Evolutionary conservation across 1,284 basidiomycete genomes (phyloP).

Genomic region (Moesziomyces sp.): DNA sequence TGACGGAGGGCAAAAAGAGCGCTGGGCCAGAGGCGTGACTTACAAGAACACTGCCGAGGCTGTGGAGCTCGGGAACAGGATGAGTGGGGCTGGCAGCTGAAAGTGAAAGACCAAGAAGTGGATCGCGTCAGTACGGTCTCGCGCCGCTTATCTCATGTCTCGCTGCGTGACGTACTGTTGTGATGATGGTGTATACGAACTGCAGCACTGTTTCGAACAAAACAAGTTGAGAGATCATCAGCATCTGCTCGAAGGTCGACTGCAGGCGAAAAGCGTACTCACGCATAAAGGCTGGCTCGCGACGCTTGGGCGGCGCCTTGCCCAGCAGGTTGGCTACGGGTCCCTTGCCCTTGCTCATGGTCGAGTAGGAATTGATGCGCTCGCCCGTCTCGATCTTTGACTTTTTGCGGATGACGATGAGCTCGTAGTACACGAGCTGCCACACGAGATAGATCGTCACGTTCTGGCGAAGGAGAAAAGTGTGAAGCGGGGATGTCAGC

Average conservation of each 20-base stretch:
- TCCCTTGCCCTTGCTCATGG: slow-evolving; percentile 56
- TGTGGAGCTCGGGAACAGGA: slow-evolving; percentile 80
- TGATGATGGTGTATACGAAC: slow-evolving; percentile 83
- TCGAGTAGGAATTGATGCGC: slow-evolving; percentile 55
- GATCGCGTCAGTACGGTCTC: too few species aligned
- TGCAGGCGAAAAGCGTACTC: neutral
- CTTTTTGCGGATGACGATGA: slow-evolving; percentile 44
- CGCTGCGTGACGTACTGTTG: slow-evolving; percentile 71
- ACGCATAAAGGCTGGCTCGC: slow-evolving; percentile 54
- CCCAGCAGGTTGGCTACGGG: slow-evolving; percentile 55
- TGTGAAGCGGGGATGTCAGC: neutral
- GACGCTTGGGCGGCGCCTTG: slow-evolving; percentile 39
- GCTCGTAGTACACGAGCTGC: slow-evolving; percentile 76
- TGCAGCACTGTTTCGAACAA: slow-evolving; percentile 23
- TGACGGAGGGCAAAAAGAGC: too few species aligned
- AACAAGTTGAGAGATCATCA: neutral
- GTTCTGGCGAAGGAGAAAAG: slow-evolving; percentile 70
- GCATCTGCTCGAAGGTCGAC: neutral
- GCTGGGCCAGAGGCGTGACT: slow-evolving; percentile 68
- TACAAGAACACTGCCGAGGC: slow-evolving; percentile 83
- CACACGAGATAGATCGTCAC: slow-evolving; percentile 81
- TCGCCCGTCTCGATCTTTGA: slow-evolving; percentile 53
- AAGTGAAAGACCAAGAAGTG: neutral
- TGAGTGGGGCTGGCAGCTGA: slow-evolving; percentile 78
- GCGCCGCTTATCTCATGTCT: too few species aligned